Base-by-base conservation (phyloP, 1,284 basidiomycete genomes). In the Trichosporon sp. region DNA sequence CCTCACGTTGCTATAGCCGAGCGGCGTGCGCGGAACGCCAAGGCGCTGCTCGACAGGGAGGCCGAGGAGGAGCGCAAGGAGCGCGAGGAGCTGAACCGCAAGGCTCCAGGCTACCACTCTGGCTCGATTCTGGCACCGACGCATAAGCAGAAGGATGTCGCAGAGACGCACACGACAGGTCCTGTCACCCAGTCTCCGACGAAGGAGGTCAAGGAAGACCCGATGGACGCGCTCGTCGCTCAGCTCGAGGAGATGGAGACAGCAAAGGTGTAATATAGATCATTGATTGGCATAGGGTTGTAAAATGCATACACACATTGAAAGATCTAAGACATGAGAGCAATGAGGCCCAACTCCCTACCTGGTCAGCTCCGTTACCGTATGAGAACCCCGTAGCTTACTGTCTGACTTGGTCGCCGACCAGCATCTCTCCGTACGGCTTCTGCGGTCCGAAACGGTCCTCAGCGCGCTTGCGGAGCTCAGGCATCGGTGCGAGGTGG, bases 321-420 rank as follows among this genome's bases (percentile, higher is more conserved):
- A 56, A 60, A 37, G 4, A 13, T 33, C 56, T 62, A 67, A 40
- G 66, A 63, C 87, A 92, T 88, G 21, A 92, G 83, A 6, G 88
- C 88, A 65, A 94, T 92, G 68, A 92, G 86, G 62, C 86, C 88
- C 66, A 93, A 80, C 80, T 92, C 91, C 71, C 91, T 93, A 64
- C n/a, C 2, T 11, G 36, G 58, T 65, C 61, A 67, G 61, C 49
- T 33, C n/a, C n/a, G n/a, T n/a, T n/a, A n/a, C n/a, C n/a, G n/a
- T n/a, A n/a, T n/a, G n/a, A n/a, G n/a, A n/a, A n/a, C n/a, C n/a
- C n/a, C n/a, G 32, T 46, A n/a, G 52, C 88, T 75, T 71, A 92
- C 91, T 87, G 88, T 73, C 88, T 86, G 21, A 93, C 91, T 73
- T 92, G 90, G 72, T 89, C 85, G 9, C 91, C 91, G 52, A 92